Evolutionary conservation across 2,329 filamentous ascomycete genomes (phyloP).

Genomic region (Colletotrichum trifolii): DNA sequence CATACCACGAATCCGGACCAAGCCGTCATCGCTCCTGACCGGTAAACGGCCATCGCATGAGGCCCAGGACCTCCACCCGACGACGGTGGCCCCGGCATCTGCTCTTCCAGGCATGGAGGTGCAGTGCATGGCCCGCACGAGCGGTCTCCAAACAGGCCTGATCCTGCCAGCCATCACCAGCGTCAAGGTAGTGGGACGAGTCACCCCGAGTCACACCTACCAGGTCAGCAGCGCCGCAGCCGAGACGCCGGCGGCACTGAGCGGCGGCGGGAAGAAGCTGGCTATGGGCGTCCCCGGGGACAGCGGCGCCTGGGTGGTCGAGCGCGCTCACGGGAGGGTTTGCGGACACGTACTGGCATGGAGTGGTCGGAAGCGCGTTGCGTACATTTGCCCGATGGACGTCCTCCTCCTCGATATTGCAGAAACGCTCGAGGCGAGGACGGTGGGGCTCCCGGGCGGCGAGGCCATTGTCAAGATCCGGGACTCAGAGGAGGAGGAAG

Average conservation of each 20-base stretch:
- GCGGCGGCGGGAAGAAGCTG: conserved; percentile 38
- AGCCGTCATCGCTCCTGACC: conserved; percentile 21
- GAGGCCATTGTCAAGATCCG: conserved; percentile 51
- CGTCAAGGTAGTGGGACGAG: conserved; percentile 88
- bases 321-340: conserved; percentile 80
- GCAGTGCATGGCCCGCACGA: conserved; percentile 89
- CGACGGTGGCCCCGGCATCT: conserved; percentile 67
- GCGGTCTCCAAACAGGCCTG: conserved; percentile 81
- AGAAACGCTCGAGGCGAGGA: conserved; percentile 76
- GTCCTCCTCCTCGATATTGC: conserved; percentile 87
- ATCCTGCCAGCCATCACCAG: conserved; percentile 83
- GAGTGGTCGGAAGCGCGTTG: conserved; percentile 81
- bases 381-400: conserved; percentile 97
- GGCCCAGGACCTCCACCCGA: conserved; percentile 60
- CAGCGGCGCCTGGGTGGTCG: conserved; percentile 92
- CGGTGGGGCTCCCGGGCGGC: conserved; percentile 77
- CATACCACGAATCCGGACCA: conserved; percentile 59
- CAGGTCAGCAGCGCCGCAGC: conserved; percentile 60
- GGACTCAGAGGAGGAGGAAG: conserved; percentile 31
- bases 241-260: conserved; percentile 19
- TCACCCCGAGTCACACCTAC: conserved; percentile 80
- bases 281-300: conserved; percentile 82
- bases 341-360: conserved; percentile 93
- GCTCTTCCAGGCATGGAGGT: conserved; percentile 81
- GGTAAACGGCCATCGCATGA: conserved; percentile 37